These are phyloP conservation scores for Gossypium rotundifolium DNA, from an alignment of 345 rosid species.

Conservation along the genomic window DNA sequence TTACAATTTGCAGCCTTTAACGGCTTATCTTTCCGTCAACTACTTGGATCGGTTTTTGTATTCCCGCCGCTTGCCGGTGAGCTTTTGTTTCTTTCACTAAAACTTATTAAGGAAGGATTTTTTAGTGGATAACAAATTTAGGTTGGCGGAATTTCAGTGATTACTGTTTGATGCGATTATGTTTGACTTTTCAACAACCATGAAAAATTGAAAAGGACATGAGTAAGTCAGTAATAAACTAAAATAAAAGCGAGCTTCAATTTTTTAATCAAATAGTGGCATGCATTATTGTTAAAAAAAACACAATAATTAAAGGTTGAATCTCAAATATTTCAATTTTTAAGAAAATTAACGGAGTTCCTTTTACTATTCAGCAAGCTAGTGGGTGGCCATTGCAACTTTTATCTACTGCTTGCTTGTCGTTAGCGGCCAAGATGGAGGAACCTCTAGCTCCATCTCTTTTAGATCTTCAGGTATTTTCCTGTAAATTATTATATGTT, in stretches of 20 bases:
- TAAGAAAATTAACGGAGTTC: not conserved
- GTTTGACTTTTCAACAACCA: slow-evolving; percentile 40
- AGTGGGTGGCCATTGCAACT: slow-evolving; percentile 93
- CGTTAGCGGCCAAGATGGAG: slow-evolving; percentile 98
- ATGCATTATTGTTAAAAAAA: not conserved
- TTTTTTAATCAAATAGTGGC: not conserved
- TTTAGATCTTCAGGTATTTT: slow-evolving; percentile 73
- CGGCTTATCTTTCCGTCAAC: slow-evolving; percentile 96
- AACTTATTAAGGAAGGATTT: not conserved
- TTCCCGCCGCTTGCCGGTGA: slow-evolving; percentile 73
- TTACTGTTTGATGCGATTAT: slow-evolving; percentile 10
- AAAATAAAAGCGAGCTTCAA: not conserved
- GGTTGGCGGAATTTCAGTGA: slow-evolving; percentile 15
- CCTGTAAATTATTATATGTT: not conserved
- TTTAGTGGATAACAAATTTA: slow-evolving; percentile 8
- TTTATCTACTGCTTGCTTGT: slow-evolving; percentile 82
- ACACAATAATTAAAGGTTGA: too few species aligned
- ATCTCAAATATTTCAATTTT: too few species aligned
- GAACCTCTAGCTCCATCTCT: slow-evolving; percentile 84
- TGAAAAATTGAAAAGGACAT: slow-evolving; percentile 21
- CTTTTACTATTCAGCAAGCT: slow-evolving; percentile 38
- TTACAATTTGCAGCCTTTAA: slow-evolving; percentile 69
- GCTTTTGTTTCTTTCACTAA: slow-evolving; percentile 15
- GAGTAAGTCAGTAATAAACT: not conserved
- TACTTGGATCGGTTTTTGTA: slow-evolving; percentile 85